Conservation (phyloP, 208 protist genomes). For the Leishmania lainsoni region DNA sequence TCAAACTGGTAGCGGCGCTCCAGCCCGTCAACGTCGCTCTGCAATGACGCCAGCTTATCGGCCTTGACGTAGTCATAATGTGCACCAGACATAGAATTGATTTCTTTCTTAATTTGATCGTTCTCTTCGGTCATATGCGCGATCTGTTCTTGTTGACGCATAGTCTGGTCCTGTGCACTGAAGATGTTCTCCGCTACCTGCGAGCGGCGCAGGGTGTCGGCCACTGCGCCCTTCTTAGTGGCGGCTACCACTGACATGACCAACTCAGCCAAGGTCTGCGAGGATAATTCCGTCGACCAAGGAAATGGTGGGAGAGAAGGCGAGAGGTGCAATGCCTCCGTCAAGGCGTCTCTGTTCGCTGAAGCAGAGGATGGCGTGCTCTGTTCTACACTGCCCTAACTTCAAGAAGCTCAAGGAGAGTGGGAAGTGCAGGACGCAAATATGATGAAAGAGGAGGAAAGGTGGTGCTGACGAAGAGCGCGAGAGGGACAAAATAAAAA, state of each 20-base stretch:
- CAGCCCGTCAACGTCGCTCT: conserved; percentile 86
- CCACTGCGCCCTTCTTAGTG: conserved; percentile 33
- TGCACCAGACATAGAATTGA: conserved; percentile 63
- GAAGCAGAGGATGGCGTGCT: background rate
- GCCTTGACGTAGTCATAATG: conserved; percentile 89
- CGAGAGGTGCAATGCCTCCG: background rate
- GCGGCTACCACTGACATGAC: conserved; percentile 25
- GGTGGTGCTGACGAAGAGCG: background rate
- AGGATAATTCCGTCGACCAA: background rate
- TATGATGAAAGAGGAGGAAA: conserved; percentile 5
- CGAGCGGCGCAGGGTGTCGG: conserved; percentile 62
- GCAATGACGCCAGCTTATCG: conserved; percentile 81
- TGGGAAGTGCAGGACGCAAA: conserved; percentile 13
- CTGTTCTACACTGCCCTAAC: conserved; percentile 2
- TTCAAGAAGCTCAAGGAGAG: conserved; percentile 9
- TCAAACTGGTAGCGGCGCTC: conserved; percentile 92
- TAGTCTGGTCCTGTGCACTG: conserved; percentile 56
- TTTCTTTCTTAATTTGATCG: conserved; percentile 89
- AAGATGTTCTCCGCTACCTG: conserved; percentile 63
- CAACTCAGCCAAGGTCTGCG: background rate
- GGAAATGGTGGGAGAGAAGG: background rate
- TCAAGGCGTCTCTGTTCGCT: background rate
- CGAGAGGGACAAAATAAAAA: background rate
- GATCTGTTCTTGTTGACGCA: conserved; percentile 83
- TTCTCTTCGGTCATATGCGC: conserved; percentile 77